Evolutionary conservation across 2,329 filamentous ascomycete genomes (phyloP).

Genomic region (Claviceps sp.): DNA sequence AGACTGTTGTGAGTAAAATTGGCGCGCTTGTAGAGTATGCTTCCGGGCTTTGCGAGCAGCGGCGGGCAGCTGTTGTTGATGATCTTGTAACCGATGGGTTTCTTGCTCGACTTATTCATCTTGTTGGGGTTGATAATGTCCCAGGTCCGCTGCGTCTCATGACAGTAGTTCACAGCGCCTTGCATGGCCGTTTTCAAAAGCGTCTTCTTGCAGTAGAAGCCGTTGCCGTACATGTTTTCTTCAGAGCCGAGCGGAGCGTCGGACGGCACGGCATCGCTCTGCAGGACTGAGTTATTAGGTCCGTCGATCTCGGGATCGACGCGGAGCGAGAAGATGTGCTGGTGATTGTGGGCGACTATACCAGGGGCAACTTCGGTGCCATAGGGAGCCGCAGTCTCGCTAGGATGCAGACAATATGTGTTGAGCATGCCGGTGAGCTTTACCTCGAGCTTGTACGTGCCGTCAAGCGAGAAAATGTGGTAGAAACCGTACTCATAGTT

Average conservation of each 20-base stretch:
- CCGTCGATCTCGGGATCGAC: constrained; percentile 55
- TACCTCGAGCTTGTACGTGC: constrained; percentile 49
- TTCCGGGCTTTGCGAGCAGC: constrained; percentile 28
- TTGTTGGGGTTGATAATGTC: constrained; percentile 28
- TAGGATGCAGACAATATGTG: constrained; percentile 27
- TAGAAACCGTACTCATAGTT: constrained; percentile 48
- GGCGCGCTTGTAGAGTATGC: constrained; percentile 24
- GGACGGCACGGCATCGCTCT: constrained; percentile 52
- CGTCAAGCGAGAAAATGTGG: constrained; percentile 34
- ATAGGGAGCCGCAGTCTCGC: constrained; percentile 27
- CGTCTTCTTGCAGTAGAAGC: constrained; percentile 38
- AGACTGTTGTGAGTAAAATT: constrained; percentile 28
- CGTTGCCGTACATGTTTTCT: constrained; percentile 64
- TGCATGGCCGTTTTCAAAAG: constrained; percentile 12
- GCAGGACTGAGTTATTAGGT: constrained; percentile 49
- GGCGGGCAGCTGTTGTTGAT: constrained; percentile 31
- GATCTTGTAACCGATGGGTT: constrained; percentile 33
- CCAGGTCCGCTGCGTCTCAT: constrained; percentile 15
- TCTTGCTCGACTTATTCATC: constrained; percentile 26
- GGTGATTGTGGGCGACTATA: constrained; percentile 53
- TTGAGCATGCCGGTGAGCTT: constrained; percentile 38
- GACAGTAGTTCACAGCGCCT: constrained; percentile 13
- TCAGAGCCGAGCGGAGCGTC: constrained; percentile 49
- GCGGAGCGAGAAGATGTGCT: constrained; percentile 55
- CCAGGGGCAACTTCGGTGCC: constrained; percentile 52